A percentile compares a stretch with the other conserved stretches of the same genome.
Evolutionary conservation across 495 filamentous ascomycete species (phyloP).

Genomic region (Tuber borchii): DNA sequence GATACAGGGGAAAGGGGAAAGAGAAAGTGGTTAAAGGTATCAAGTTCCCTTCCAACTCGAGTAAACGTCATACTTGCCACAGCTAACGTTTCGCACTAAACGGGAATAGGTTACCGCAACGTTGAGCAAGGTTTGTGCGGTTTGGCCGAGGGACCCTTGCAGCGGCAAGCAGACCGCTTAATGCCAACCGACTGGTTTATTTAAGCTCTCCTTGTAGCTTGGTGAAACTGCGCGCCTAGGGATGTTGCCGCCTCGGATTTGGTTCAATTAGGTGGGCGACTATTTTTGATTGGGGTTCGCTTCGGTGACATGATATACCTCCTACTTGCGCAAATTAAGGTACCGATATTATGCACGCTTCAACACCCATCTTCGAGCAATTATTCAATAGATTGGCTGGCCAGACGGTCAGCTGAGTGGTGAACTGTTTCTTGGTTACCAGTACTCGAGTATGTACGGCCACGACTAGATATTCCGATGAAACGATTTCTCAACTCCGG

Average conservation of each 20-base stretch:
- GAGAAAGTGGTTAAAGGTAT: neutral
- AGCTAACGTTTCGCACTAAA: neutral
- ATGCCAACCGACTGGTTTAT: neutral
- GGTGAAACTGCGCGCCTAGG: constrained; percentile 1
- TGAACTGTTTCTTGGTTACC: neutral
- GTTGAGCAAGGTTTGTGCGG: neutral
- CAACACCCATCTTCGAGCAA: neutral
- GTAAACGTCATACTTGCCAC: constrained; percentile 1
- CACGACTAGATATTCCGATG: constrained; percentile 1
- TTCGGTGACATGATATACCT: neutral
- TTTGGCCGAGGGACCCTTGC: neutral
- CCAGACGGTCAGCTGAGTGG: neutral
- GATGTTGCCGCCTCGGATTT: neutral
- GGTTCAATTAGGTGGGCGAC: neutral
- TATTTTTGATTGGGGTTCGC: neutral
- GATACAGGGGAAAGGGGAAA: neutral
- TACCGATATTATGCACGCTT: neutral
- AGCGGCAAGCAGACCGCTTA: neutral
- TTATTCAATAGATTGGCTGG: neutral
- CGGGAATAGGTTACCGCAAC: neutral
- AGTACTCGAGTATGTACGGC: neutral
- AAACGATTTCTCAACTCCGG: neutral
- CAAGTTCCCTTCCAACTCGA: neutral
- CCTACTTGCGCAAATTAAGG: neutral
- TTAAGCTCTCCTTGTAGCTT: neutral